Percentiles rank a stretch among this genome's conserved stretches.
phyloP scores from a whole-genome alignment of 202 grass and related monocot species.

The Schoenoplectus triqueter region DNA sequence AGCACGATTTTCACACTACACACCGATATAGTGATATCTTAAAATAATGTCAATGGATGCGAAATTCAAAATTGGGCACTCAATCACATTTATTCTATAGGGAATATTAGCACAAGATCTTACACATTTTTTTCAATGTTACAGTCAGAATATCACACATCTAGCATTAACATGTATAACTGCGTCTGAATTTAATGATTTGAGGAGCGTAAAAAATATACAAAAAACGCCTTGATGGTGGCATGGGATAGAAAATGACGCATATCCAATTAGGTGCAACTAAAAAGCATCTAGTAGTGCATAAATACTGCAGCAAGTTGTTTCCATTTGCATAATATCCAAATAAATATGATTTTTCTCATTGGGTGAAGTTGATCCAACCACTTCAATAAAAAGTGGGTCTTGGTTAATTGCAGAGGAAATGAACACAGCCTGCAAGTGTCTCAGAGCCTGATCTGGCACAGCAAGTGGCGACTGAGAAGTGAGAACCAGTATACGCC shows the following conservation, averaged over 20 bases:
- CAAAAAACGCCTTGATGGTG: background rate
- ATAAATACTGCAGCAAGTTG: no score
- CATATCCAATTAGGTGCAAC: no score
- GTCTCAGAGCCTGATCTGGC: constrained; percentile 29
- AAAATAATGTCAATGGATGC: background rate
- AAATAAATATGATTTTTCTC: background rate
- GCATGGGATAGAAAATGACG: background rate
- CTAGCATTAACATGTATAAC: no score
- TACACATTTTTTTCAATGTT: background rate
- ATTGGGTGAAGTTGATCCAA: background rate
- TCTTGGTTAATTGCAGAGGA: constrained; percentile 19
- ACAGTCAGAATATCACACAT: background rate
- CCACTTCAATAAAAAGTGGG: no score
- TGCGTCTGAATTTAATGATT: no score
- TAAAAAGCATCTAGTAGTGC: no score
- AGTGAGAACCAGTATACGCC: background rate
- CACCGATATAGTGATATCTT: background rate
- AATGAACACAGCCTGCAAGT: background rate
- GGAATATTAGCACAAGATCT: background rate
- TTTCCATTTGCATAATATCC: no score
- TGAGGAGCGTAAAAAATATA: no score
- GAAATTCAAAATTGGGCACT: background rate
- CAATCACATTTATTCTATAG: background rate
- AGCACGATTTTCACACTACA: background rate
- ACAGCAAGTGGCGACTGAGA: constrained; percentile 2